Conservation (phyloP, 305 asterid genomes). For the Plantago coronopus region DNA sequence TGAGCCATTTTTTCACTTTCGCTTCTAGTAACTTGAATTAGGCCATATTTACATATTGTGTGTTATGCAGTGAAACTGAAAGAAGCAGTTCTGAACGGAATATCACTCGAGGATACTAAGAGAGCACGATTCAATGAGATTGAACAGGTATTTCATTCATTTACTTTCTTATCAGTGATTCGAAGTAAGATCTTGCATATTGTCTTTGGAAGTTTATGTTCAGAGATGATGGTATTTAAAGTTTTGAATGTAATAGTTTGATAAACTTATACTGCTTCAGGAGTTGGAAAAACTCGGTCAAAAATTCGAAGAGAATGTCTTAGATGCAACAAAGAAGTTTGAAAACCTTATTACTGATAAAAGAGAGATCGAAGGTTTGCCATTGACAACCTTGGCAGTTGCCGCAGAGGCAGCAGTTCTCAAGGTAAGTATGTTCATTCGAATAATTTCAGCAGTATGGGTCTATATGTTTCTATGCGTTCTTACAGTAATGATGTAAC, state of each 20-base stretch:
- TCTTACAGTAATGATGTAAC: constrained; percentile 8
- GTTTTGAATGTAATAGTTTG: background rate
- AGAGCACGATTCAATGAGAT: constrained; percentile 80
- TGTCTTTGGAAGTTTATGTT: background rate
- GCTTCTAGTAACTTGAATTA: background rate
- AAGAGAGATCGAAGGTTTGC: constrained; percentile 87
- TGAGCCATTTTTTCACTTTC: background rate
- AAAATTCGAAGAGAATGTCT: constrained; percentile 81
- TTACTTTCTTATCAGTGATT: background rate
- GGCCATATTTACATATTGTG: constrained; percentile 14
- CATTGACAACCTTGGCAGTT: constrained; percentile 77
- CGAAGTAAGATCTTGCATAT: background rate
- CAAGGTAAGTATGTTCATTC: constrained; percentile 43
- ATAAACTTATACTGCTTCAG: constrained; percentile 31
- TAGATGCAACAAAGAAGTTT: constrained; percentile 89
- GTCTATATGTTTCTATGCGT: background rate
- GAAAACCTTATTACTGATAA: constrained; percentile 79
- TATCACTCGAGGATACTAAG: constrained; percentile 83
- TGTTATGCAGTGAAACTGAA: constrained; percentile 65
- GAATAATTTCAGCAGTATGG: background rate
- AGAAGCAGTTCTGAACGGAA: constrained; percentile 85
- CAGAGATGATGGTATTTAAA: too few relatives aligned
- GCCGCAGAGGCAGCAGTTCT: constrained; percentile 92
- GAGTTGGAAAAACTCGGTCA: constrained; percentile 76
- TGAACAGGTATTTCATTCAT: constrained; percentile 54